Evolutionary conservation across 192 early-diverging fungal species (phyloP), one percentile per base, ranked within the genome.

Genomic region (Rhizoclosmatium globosum): DNA sequence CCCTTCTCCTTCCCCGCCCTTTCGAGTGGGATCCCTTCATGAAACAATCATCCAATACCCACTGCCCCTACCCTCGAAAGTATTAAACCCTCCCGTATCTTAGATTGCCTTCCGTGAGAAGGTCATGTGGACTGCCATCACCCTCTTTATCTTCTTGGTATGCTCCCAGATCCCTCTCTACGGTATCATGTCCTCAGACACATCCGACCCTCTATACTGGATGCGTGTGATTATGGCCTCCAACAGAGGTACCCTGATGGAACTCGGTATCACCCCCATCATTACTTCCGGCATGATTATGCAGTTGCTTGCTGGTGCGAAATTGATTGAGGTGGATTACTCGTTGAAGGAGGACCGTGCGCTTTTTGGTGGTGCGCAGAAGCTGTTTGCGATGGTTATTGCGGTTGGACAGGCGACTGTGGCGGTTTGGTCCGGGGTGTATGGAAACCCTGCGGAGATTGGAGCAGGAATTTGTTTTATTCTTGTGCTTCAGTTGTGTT

Each of bases 241-340:
- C 47, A 99, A 99, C 91, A 93, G 98, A 86, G 98, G 98, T 82
- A 99, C 98, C 46, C 87, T 99, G 47, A 99, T 99, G 98, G 98
- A 99, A 87, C 91, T 98, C 85, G 98, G 98, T 87, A 99, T 99
- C 79, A 98, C 97, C 38, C 98, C 98, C 42, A 96, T 99, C 82
- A 94, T 99, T 64, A 99, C 98, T 15, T 99, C 97, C 6, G 97
- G 98, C 48, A 99, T 99, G 98, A 99, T 99, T 78, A 99, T 99
- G 98, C 98, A 99, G 89, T 85, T 99, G 71, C 88, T 99, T 68
- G 96, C 97, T 11, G 98, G 98, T 67, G 97, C 97, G 72, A 95
- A 97, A 84, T 90, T 99, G 68, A 98, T 99, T 77, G 96, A 99
- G 76, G 98, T 99, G 17, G 98, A 99, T 84, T 97, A 99, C 85